Evolutionary conservation across 371 early-diverging fungal species (phyloP).

Genomic region (Sanchytrium tribonematis): DNA sequence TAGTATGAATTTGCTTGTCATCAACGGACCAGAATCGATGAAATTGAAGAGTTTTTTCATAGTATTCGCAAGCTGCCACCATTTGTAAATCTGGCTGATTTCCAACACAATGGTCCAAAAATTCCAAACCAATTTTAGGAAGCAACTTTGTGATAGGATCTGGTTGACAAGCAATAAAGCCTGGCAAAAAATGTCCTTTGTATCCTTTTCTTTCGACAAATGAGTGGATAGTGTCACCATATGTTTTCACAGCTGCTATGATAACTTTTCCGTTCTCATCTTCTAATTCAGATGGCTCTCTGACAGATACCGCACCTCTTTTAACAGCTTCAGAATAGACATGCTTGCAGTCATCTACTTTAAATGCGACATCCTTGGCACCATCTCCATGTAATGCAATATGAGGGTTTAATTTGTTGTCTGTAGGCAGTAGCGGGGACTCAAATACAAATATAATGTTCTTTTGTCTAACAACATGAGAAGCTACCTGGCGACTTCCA

Average conservation of each 20-base stretch:
- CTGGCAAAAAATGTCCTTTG: constrained; percentile 62
- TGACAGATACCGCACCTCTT: constrained; percentile 56
- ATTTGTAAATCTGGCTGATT: constrained; percentile 80
- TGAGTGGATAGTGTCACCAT: constrained; percentile 76
- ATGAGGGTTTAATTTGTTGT: constrained; percentile 22
- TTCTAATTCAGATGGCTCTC: constrained; percentile 33
- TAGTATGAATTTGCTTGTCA: constrained; percentile 78
- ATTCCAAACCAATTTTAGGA: constrained; percentile 24
- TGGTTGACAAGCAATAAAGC: constrained; percentile 23
- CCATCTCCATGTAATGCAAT: constrained; percentile 65
- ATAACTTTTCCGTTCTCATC: constrained; percentile 64
- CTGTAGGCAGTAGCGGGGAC: constrained; percentile 60
- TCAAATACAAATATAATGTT: constrained; percentile 59
- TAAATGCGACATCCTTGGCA: constrained; percentile 76
- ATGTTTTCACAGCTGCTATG: constrained; percentile 68
- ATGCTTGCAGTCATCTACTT: constrained; percentile 46
- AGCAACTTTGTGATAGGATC: constrained; percentile 39
- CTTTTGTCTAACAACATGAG: constrained; percentile 58
- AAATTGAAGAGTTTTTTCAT: constrained; percentile 63
- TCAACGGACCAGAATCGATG: constrained; percentile 95
- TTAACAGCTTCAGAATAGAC: constrained; percentile 32
- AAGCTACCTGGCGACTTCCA: constrained; percentile 49
- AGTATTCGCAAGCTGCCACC: constrained; percentile 42
- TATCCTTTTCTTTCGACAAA: constrained; percentile 60
- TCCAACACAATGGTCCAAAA: constrained; percentile 75